Evolutionary conservation across 106 monocot species (phyloP), one percentile per base, ranked within the genome.

Genomic region (Dioscorea dumetorum): DNA sequence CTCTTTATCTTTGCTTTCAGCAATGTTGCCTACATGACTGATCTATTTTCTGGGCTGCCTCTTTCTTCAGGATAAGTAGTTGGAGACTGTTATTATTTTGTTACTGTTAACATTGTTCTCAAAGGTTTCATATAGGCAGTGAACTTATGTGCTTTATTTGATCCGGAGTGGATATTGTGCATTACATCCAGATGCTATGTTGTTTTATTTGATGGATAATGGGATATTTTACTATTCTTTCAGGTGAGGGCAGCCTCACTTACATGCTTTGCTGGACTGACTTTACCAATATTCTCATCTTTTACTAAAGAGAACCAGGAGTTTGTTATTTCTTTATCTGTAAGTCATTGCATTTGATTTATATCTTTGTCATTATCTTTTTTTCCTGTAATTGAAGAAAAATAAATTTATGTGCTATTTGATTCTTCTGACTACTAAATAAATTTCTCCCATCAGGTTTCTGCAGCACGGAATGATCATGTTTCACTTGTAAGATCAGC

Each of bases 191-290:
- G 41, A 41, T 41, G 0, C 9, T 41, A 41, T 10, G 10, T 41
- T 41, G 41, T 41, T 41, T 41, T 41, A 41, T 41, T 41, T 41
- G 41, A 6, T 41, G 10, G 41, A 41, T 28, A 10, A 41, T 41
- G 3, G 10, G 18, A 56, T 56, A 8, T 56, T 56, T 5, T 56
- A 56, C 19, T 56, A 0, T 35, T 20, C 20, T 81, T 67, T 18
- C 76, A 99, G 99, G 83, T 99, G 62, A 99, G 91, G 76, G 80
- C 85, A 53, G 87, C 87, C 60, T 74, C 90, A 50, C n/a, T 99
- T 24, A 90, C 90, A 70, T 93, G 99, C 74, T 99, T 99, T 83
- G 89, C 99, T 10, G 99, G 99, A 62, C 74, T 93, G 81, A 99
- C 99, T 75, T 87, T 82, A 50, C 70, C 80, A 54, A 83, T 99